Evolutionary conservation across 805 yeast species (phyloP).

Genomic region (Sungouiozyma intestinalis): DNA sequence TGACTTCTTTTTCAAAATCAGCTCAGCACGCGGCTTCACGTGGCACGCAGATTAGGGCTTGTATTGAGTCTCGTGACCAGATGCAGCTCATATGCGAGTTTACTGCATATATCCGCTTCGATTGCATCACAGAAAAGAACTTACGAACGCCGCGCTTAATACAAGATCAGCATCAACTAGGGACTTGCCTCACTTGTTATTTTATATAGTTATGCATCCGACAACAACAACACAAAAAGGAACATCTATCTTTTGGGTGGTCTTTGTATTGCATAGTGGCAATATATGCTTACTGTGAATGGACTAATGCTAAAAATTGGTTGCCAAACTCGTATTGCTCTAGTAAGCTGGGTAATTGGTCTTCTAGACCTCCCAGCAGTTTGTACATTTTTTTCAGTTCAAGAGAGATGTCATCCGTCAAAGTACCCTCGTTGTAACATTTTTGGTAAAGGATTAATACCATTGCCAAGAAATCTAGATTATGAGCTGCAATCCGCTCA

Average conservation of each 20-base stretch:
- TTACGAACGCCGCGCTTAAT: too few species aligned
- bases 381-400: background rate
- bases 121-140: too few species aligned
- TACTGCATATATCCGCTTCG: too few species aligned
- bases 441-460: slow-evolving; percentile 15
- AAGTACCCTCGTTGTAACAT: slow-evolving; percentile 18
- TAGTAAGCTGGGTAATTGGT: background rate
- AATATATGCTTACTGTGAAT: background rate
- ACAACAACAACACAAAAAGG: too few species aligned
- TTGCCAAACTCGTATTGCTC: background rate
- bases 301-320: background rate
- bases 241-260: slow-evolving; percentile 1
- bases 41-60: too few species aligned
- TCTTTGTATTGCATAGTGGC: background rate
- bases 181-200: too few species aligned
- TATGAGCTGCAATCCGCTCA: slow-evolving; percentile 17
- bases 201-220: too few species aligned
- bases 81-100: too few species aligned
- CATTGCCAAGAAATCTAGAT: slow-evolving; percentile 18
- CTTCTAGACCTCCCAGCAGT: background rate
- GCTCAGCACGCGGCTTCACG: too few species aligned
- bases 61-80: too few species aligned
- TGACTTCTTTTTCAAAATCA: too few species aligned
- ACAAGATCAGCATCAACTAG: too few species aligned
- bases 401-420: slow-evolving; percentile 2